A percentile compares a stretch with the other conserved stretches of the same genome.
Conservation (phyloP, 768 basidiomycete genomes). For the Mycena rebaudengoi region DNA sequence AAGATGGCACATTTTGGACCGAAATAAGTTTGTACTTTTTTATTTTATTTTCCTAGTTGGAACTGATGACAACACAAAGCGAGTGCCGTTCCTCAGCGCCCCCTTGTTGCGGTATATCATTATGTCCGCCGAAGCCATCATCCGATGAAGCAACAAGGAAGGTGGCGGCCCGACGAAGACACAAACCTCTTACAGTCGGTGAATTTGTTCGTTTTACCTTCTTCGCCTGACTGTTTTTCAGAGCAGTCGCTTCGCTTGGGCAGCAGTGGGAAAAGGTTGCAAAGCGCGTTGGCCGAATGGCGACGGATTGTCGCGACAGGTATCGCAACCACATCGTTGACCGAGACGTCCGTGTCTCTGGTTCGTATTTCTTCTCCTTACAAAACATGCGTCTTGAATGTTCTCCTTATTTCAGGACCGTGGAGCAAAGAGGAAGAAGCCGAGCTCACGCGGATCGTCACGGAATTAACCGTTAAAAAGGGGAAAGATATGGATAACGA, state of each 20-base stretch:
- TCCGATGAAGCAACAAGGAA: slow-evolving; percentile 73
- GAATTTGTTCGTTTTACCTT: neutral
- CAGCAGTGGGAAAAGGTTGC: slow-evolving; percentile 87
- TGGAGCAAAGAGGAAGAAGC: slow-evolving; percentile 89
- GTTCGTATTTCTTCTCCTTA: slow-evolving; percentile 41
- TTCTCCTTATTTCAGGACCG: slow-evolving; percentile 47
- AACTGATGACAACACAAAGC: slow-evolving; percentile 51
- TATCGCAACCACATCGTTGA: slow-evolving; percentile 85
- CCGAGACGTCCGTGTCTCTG: slow-evolving; percentile 67
- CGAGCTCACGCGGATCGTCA: slow-evolving; percentile 76
- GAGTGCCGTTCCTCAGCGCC: slow-evolving; percentile 73
- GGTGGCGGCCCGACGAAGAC: slow-evolving; percentile 77
- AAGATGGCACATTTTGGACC: slow-evolving; percentile 78
- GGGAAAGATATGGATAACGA: slow-evolving; percentile 82
- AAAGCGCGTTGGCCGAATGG: slow-evolving; percentile 73
- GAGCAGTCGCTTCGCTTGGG: slow-evolving; percentile 74
- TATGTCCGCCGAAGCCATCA: slow-evolving; percentile 76
- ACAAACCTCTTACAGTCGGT: slow-evolving; percentile 66
- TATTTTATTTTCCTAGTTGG: neutral
- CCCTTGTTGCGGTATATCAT: slow-evolving; percentile 86
- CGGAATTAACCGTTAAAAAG: slow-evolving; percentile 71
- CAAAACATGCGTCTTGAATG: neutral
- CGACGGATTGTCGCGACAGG: slow-evolving; percentile 84
- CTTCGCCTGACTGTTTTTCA: slow-evolving; percentile 36
- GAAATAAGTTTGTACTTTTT: slow-evolving; percentile 69